Conservation (phyloP, 1,139 yeast species). For the Suhomyces atakaporum region DNA sequence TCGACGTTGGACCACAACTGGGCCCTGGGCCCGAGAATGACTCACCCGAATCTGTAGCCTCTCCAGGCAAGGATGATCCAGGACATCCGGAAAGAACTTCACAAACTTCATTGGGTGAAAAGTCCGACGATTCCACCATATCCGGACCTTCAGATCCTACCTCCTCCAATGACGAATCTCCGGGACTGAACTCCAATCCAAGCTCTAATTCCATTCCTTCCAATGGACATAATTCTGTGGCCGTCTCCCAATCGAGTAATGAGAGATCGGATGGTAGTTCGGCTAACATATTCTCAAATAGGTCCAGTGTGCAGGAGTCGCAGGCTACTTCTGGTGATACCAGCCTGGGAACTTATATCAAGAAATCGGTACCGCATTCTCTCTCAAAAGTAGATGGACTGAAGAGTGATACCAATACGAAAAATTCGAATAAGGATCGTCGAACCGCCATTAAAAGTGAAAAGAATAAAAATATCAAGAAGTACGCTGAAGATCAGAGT, state of each 20-base stretch:
- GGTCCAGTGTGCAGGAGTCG: conserved; percentile 13
- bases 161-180: conserved; percentile 5
- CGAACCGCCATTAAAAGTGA: not conserved
- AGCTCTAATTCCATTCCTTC: conserved; percentile 2
- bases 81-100: conserved; percentile 2
- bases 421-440: not conserved
- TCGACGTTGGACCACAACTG: too few relatives aligned
- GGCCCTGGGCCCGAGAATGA: conserved; percentile 10
- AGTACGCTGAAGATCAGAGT: conserved; percentile 11
- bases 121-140: conserved; percentile 9
- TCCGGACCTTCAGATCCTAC: conserved; percentile 7
- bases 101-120: conserved; percentile 4
- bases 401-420: not conserved
- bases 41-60: conserved; percentile 7
- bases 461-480: conserved; percentile 6
- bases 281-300: conserved; percentile 10
- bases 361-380: not conserved
- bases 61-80: too few relatives aligned
- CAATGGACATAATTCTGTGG: conserved; percentile 3
- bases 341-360: conserved; percentile 14
- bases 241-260: conserved; percentile 1
- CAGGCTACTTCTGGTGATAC: conserved; percentile 14
- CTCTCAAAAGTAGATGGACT: not conserved
- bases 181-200: conserved; percentile 4
- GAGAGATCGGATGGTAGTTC: conserved; percentile 4